Percentiles rank a stretch among this genome's conserved stretches.
phyloP scores from a whole-genome alignment of 208 protist genomes.

The Acanthamoeba triangularis region DNA sequence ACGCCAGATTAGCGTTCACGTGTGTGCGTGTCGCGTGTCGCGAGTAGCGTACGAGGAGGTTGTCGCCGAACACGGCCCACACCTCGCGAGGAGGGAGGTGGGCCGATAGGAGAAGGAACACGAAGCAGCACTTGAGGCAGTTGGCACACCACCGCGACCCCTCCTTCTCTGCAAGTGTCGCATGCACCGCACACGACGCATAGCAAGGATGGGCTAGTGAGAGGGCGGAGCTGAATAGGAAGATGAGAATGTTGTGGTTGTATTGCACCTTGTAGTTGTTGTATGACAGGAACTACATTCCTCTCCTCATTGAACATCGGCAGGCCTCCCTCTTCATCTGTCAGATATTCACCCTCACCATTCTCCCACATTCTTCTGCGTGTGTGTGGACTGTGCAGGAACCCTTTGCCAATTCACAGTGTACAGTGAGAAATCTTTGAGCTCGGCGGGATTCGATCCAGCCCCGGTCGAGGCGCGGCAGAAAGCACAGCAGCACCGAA shows the following conservation, averaged over 20 bases:
- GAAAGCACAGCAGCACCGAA: constrained; percentile 37
- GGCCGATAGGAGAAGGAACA: constrained; percentile 33
- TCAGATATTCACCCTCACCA: background rate
- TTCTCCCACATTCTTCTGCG: background rate
- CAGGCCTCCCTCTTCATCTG: background rate
- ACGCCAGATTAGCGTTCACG: background rate
- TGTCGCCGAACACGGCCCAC: constrained; percentile 55
- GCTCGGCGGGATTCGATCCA: background rate
- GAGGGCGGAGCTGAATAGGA: background rate
- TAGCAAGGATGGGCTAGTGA: background rate
- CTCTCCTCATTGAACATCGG: background rate
- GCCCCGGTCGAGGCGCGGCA: too few species aligned
- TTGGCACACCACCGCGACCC: constrained; percentile 52
- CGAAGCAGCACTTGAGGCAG: constrained; percentile 63
- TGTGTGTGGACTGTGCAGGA: too few species aligned
- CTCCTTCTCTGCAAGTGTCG: background rate
- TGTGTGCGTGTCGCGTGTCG: background rate
- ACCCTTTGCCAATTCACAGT: too few species aligned
- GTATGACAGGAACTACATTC: background rate
- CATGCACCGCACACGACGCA: background rate
- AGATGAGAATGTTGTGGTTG: background rate
- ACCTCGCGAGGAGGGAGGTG: constrained; percentile 22
- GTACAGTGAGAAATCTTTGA: too few species aligned
- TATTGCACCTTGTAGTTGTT: background rate
- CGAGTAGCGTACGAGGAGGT: background rate